phyloP scores from a whole-genome alignment of 331 rosid species.

The Rosa hybrid region DNA sequence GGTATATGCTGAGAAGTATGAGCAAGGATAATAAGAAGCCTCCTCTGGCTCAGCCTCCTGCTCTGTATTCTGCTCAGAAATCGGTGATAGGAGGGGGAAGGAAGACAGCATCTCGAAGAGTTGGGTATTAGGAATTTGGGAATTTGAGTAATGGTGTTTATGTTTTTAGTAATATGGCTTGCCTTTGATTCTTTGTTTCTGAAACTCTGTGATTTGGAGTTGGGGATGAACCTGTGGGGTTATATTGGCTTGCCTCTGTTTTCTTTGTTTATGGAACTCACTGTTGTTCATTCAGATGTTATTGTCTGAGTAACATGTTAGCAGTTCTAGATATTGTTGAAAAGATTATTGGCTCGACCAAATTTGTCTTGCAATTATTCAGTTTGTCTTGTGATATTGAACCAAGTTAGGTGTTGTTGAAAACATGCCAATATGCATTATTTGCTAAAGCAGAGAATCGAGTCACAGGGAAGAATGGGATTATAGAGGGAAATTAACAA shows the following conservation, averaged over 20 bases:
- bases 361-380: not conserved
- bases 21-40: slow-evolving; percentile 81
- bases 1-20: slow-evolving; percentile 89
- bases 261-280: not conserved
- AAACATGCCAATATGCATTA: not conserved
- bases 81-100: slow-evolving; percentile 28
- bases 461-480: no score
- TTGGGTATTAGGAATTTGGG: slow-evolving; percentile 14
- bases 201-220: slow-evolving; percentile 1
- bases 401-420: not conserved
- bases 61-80: slow-evolving; percentile 23
- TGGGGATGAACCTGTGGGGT: not conserved
- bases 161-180: not conserved
- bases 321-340: not conserved
- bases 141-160: not conserved
- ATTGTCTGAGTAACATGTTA: not conserved
- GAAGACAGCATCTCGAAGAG: slow-evolving; percentile 38
- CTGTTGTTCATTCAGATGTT: not conserved
- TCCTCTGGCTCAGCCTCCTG: slow-evolving; percentile 47
- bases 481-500: not conserved
- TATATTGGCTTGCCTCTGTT: not conserved
- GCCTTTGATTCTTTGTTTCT: slow-evolving; percentile 4
- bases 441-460: no score
- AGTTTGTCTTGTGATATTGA: not conserved
- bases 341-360: not conserved